Conservation (phyloP, 768 basidiomycete genomes). For the Hygrocybe coccinea region DNA sequence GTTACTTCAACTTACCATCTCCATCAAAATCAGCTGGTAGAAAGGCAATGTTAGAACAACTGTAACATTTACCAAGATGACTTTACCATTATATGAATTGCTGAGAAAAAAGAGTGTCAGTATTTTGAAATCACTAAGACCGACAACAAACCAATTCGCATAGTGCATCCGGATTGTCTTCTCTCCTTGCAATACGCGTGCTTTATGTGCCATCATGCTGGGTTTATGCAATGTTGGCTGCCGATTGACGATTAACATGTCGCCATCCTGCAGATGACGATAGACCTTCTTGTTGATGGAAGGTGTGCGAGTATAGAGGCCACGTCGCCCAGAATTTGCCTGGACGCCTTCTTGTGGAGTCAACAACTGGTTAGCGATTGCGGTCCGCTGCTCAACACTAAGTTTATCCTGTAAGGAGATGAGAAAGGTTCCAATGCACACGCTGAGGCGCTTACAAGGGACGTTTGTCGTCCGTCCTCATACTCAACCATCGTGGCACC, state of each 20-base stretch:
- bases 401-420: conserved; percentile 62
- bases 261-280: conserved; percentile 89
- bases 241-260: conserved; percentile 91
- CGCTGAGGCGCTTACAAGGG: conserved; percentile 50
- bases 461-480: conserved; percentile 87
- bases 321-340: conserved; percentile 39
- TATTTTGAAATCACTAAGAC: conserved; percentile 2
- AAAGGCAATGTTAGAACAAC: background rate
- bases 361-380: conserved; percentile 90
- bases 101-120: conserved; percentile 35
- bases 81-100: conserved; percentile 93
- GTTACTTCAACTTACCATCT: conserved; percentile 52
- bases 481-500: conserved; percentile 94
- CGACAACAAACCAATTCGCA: conserved; percentile 80
- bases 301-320: conserved; percentile 70
- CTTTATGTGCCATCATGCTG: conserved; percentile 98
- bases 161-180: conserved; percentile 99
- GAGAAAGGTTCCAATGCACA: conserved; percentile 1
- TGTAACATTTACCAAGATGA: background rate
- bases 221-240: conserved; percentile 99
- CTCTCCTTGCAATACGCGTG: conserved; percentile 87
- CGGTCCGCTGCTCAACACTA: conserved; percentile 83
- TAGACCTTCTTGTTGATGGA: conserved; percentile 96
- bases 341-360: conserved; percentile 81
- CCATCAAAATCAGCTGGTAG: conserved; percentile 85